Evolutionary conservation across 305 asterid species (phyloP), one percentile per base, ranked within the genome.

Genomic region (Fraxinus platypoda): DNA sequence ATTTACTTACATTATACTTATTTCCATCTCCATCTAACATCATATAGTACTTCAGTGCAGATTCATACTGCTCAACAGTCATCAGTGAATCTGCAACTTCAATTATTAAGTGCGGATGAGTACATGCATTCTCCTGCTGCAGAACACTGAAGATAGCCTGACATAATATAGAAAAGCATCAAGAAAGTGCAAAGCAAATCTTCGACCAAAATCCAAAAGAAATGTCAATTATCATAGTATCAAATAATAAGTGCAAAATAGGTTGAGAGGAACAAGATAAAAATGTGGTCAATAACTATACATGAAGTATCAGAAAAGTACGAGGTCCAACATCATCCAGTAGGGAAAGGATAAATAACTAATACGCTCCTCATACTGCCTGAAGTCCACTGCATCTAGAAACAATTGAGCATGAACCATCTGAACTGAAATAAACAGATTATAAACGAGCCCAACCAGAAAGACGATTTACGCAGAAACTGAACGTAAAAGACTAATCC

Each of bases 1-100:
- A 70, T 82, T 80, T 52, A 21, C 90, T 83, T 82, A 87, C 90
- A 78, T 87, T 87, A 78, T 85, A 74, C 86, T 87, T 85, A 31
- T 86, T 84, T 46, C 87, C 84, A 78, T 79, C 87, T 52, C 87
- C 89, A 59, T 86, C 85, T 81, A 93, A 81, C 88, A 89, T 89
- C 91, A 82, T 79, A 84, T 93, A 93, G 88, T 91, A 93, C 83
- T 83, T 90, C 43, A 90, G 83, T 74, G 97, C 95, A 28, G 88
- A 85, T 74, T 88, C 93, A 81, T 81, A 77, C 62, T 86, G 88
- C 88, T 86, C 91, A 35, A 81, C 87, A 66, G 89, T 84, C 93
- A 85, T 84, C 70, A 93, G 81, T 73, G 94, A 84, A 87, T 89
- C 92, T 33, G 93, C 97, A 74, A 93, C 88, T 73, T 87, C 92